Conservation (phyloP, 495 filamentous ascomycete species). For the Lophiostoma macrostomum region DNA sequence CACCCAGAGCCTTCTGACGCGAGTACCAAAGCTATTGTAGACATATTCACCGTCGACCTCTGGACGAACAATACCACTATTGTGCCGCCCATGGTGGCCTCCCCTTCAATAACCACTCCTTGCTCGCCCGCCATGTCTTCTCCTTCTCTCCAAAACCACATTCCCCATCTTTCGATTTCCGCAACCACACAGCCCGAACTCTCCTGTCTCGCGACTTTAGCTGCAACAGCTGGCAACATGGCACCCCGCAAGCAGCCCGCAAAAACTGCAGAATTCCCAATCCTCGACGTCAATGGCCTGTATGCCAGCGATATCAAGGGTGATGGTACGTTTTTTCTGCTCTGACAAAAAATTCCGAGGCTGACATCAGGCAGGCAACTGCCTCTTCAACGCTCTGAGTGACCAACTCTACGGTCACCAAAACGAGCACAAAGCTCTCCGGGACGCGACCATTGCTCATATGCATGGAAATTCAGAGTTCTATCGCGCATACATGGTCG, state of each 20-base stretch:
- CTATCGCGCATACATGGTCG: constrained; percentile 66
- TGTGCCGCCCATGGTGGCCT: no score
- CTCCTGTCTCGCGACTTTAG: constrained; percentile 13
- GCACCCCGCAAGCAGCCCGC: constrained; percentile 3
- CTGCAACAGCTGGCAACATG: constrained; percentile 20
- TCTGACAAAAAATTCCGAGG: no score
- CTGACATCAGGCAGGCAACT: constrained; percentile 55
- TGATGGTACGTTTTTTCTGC: constrained; percentile 45
- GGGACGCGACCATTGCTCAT: constrained; percentile 57
- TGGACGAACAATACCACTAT: no score
- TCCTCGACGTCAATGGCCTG: constrained; percentile 49
- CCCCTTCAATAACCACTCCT: no score
- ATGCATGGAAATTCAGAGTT: constrained; percentile 59
- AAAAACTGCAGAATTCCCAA: constrained; percentile 48
- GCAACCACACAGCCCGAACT: not conserved
- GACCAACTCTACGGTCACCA: constrained; percentile 71
- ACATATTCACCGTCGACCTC: no score
- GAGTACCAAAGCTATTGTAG: no score
- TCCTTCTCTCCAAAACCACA: not conserved
- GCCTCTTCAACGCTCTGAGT: constrained; percentile 73
- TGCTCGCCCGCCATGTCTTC: not conserved
- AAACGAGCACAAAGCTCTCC: constrained; percentile 56
- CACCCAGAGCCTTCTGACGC: no score
- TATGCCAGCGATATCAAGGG: constrained; percentile 52
- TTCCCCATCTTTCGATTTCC: not conserved